Conservation (phyloP, 306 rosid species). For the Fagus crenata region DNA sequence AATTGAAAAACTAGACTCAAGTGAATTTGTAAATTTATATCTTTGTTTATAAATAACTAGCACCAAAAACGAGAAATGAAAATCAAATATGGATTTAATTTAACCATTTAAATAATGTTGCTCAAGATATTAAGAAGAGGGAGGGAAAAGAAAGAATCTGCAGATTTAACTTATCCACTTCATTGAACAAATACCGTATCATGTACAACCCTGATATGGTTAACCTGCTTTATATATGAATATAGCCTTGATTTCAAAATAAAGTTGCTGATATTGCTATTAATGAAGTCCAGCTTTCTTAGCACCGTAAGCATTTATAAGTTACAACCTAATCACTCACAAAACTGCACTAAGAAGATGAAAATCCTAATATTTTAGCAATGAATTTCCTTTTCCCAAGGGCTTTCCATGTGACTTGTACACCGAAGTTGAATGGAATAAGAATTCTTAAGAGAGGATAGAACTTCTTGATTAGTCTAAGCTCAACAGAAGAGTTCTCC, state of each 20-base stretch:
- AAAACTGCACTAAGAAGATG: not conserved
- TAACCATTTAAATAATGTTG: not conserved
- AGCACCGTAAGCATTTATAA: not conserved
- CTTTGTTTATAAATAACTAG: not conserved
- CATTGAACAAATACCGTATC: not conserved
- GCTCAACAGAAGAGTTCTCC: conserved; percentile 3
- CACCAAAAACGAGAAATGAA: not conserved
- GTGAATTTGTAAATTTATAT: not conserved
- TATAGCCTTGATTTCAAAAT: not conserved
- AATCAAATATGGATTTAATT: not conserved
- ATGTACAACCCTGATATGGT: not conserved
- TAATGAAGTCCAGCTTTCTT: not conserved
- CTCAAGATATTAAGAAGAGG: not conserved
- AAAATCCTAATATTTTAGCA: not conserved
- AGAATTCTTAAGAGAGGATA: not conserved
- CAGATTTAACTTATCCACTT: not conserved
- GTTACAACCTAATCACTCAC: not conserved
- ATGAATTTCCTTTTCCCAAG: not conserved
- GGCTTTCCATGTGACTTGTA: not conserved
- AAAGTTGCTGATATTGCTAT: conserved; percentile 5
- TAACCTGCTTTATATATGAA: not conserved
- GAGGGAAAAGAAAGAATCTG: not conserved
- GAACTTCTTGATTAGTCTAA: not conserved
- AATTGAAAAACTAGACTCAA: not conserved
- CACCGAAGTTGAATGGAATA: not conserved